Conservation (phyloP, 257 asterid genomes). For the Nicotiana noctiflora region DNA sequence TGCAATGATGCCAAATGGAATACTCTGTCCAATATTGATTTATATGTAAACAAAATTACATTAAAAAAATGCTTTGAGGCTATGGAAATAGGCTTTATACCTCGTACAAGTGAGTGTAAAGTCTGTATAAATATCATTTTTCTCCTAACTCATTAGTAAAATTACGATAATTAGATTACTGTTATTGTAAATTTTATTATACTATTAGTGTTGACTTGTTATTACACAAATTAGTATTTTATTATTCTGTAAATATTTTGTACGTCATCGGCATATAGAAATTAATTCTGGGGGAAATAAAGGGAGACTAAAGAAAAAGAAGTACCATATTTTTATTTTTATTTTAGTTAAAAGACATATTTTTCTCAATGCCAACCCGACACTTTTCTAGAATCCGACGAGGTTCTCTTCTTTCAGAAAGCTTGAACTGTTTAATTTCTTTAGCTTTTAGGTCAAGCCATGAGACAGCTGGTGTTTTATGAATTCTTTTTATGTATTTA, state of each 20-base stretch:
- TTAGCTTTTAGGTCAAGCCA: conserved; percentile 36
- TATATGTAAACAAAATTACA: no score
- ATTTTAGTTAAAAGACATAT: neutral
- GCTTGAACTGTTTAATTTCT: conserved; percentile 14
- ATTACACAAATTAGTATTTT: no score
- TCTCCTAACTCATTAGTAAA: no score
- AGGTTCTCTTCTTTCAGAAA: conserved; percentile 29
- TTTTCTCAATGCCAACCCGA: neutral
- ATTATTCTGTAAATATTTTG: neutral
- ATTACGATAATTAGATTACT: no score
- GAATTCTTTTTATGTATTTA: neutral
- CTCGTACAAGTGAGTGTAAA: no score
- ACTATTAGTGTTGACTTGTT: no score
- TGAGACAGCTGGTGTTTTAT: neutral
- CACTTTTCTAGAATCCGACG: conserved; percentile 46
- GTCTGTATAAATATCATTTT: no score
- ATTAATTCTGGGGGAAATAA: neutral
- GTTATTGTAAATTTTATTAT: no score
- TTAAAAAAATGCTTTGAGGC: no score
- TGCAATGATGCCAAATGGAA: conserved; percentile 13
- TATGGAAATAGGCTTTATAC: no score
- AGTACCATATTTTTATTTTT: neutral
- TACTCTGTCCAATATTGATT: no score
- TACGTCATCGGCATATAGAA: neutral
- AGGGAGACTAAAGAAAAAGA: no score